Percentiles rank a stretch among this genome's conserved stretches.
Conservation (phyloP, 2,329 filamentous ascomycete genomes). For the Pestalotiopsis sp. region DNA sequence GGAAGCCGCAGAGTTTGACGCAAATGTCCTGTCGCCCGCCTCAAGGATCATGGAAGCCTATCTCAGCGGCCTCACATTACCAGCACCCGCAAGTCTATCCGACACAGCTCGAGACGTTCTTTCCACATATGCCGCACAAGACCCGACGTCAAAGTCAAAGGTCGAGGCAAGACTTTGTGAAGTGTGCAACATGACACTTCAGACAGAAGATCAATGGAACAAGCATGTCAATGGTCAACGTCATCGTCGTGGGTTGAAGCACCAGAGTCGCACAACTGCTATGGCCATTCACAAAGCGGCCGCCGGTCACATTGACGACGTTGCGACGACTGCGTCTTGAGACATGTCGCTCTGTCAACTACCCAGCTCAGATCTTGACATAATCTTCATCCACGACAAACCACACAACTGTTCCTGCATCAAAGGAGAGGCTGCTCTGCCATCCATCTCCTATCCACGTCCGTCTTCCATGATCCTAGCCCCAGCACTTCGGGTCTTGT, state of each 20-base stretch:
- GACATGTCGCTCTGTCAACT: neutral
- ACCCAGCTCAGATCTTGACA: too few relatives aligned
- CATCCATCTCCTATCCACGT: neutral
- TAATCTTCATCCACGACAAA: too few relatives aligned
- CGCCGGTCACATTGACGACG: neutral
- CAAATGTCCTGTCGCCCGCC: conserved; percentile 68
- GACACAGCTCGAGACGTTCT: conserved; percentile 57
- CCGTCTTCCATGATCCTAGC: neutral
- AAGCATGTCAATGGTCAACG: conserved; percentile 46
- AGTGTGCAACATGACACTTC: conserved; percentile 66
- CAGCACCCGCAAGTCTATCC: conserved; percentile 52
- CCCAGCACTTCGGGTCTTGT: neutral
- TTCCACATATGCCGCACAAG: conserved; percentile 58
- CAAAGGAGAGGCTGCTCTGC: neutral
- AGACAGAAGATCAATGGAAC: conserved; percentile 57
- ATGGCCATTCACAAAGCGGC: conserved; percentile 19
- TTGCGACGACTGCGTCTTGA: neutral
- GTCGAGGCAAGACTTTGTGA: conserved; percentile 63
- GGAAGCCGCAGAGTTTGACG: conserved; percentile 62
- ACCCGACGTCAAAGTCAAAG: conserved; percentile 50
- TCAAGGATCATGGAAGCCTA: conserved; percentile 64
- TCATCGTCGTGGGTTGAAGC: conserved; percentile 35
- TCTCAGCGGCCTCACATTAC: conserved; percentile 58
- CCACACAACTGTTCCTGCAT: too few relatives aligned
- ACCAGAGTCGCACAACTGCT: conserved; percentile 30